Conservation (phyloP, 768 basidiomycete genomes). For the Fomitopsis serialis region DNA sequence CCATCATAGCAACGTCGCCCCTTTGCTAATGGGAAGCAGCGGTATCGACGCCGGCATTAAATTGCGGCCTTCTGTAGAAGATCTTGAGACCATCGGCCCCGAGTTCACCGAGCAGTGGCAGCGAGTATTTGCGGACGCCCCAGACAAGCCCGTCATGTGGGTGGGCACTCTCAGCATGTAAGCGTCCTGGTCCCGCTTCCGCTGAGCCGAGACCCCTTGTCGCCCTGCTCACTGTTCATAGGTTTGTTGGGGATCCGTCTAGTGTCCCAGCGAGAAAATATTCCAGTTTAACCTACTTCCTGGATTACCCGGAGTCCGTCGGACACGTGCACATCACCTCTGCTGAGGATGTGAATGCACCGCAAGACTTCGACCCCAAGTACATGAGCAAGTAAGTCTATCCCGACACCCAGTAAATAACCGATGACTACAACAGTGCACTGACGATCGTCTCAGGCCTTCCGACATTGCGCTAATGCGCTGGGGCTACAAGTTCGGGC, state of each 20-base stretch:
- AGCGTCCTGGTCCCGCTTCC: conserved; percentile 3
- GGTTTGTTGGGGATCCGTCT: conserved; percentile 20
- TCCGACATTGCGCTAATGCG: conserved; percentile 36
- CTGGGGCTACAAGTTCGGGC: conserved; percentile 49
- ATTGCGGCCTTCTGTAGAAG: conserved; percentile 43
- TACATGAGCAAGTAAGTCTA: conserved; percentile 38
- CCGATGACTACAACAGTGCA: neutral
- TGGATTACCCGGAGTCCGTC: conserved; percentile 38
- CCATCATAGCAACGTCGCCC: neutral
- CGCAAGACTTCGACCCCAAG: conserved; percentile 39
- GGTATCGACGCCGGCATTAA: conserved; percentile 52
- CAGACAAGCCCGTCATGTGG: conserved; percentile 52
- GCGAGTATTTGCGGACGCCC: conserved; percentile 40
- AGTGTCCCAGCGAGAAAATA: conserved; percentile 19
- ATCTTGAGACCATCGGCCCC: conserved; percentile 44
- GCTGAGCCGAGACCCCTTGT: neutral
- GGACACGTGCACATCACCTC: conserved; percentile 46
- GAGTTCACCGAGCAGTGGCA: conserved; percentile 46
- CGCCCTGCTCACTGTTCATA: conserved; percentile 3
- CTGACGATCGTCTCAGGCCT: conserved; percentile 10
- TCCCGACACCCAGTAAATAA: too few relatives aligned
- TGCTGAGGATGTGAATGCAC: conserved; percentile 34
- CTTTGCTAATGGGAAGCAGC: conserved; percentile 22
- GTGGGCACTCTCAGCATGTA: conserved; percentile 39
- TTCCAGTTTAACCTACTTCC: conserved; percentile 25